Evolutionary conservation across 2,329 filamentous ascomycete genomes (phyloP), one percentile per base, ranked within the genome.

Genomic region (Colletotrichum trifolii): DNA sequence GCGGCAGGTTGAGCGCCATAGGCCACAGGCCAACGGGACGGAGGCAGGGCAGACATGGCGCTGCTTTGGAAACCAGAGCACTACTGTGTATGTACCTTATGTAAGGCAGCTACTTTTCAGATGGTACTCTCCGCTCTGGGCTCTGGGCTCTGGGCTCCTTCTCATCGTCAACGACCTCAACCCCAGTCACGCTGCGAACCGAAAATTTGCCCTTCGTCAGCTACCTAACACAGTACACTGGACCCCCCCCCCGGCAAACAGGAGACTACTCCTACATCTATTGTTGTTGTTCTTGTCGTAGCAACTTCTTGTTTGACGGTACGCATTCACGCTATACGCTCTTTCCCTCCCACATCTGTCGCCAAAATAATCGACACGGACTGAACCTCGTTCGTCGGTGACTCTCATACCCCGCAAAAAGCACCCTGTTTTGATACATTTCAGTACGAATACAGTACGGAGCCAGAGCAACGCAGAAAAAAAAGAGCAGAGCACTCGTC

Each of bases 371-470:
- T 8, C n/a, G n/a, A 46, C 25, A 25, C 25, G 25, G 25, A 25
- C 25, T 25, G 25, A 15, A 8, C 36, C 46, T 39, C 47, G 47
- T 52, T 52, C 39, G 43, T 54, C 60, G 43, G 34, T 50, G 36
- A 50, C 25, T 47, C 33, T 43, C 11, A 48, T 36, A 49, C 25
- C 25, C 25, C 25, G 25, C 25, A 25, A 25, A 25, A 49, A 45
- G 35, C 61, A 17, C 49, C 47, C 61, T 52, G 46, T 56, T 65
- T 62, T 62, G 62, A 61, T 65, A 61, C 52, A 62, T 36, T 52
- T 58, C 52, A 62, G 25, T 25, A 5, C 25, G 25, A 5, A 25
- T 25, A 25, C 25, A 25, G 25, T 25, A 25, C 25, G 25, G 25
- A 25, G 25, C 25, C 25, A 25, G 25, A 25, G 25, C 25, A 25